phyloP scores from a whole-genome alignment of 352 stramenopile genomes.

The Phytopythium vexans region DNA sequence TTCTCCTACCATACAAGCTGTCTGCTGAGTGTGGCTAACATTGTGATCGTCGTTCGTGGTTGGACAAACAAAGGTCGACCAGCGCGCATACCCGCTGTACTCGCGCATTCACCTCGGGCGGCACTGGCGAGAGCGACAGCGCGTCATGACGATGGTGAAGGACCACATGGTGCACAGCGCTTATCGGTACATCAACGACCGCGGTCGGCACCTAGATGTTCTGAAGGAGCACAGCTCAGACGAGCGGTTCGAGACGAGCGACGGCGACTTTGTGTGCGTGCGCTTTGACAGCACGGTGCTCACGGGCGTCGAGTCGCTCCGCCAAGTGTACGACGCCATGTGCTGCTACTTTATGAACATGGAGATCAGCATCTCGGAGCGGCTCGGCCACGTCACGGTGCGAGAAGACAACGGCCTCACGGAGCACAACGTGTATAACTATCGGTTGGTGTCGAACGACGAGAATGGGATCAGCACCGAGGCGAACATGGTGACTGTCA shows the following conservation, averaged over 20 bases:
- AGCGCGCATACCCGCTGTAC: too few species aligned
- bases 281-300: conserved; percentile 21
- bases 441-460: conserved; percentile 16
- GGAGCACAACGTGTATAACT: conserved; percentile 19
- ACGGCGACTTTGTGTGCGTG: conserved; percentile 21
- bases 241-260: conserved; percentile 18
- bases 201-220: conserved; percentile 1
- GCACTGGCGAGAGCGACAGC: too few species aligned
- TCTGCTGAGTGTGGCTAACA: too few species aligned
- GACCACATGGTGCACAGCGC: too few species aligned
- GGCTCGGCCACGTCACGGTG: conserved; percentile 24
- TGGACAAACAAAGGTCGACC: too few species aligned
- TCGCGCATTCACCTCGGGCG: too few species aligned
- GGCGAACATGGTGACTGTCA: conserved; percentile 20
- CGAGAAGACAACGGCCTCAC: conserved; percentile 26
- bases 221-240: conserved; percentile 9
- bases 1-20: too few species aligned
- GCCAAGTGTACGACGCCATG: conserved; percentile 31
- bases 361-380: conserved; percentile 40
- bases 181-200: conserved; percentile 16
- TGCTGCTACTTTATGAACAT: conserved; percentile 38
- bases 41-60: too few species aligned
- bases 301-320: conserved; percentile 19
- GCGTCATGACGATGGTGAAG: too few species aligned
- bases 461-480: conserved; percentile 15